A percentile compares a stretch with the other conserved stretches of the same genome.
Conservation (phyloP, 2,329 filamentous ascomycete species). For the Venturia nashicola region DNA sequence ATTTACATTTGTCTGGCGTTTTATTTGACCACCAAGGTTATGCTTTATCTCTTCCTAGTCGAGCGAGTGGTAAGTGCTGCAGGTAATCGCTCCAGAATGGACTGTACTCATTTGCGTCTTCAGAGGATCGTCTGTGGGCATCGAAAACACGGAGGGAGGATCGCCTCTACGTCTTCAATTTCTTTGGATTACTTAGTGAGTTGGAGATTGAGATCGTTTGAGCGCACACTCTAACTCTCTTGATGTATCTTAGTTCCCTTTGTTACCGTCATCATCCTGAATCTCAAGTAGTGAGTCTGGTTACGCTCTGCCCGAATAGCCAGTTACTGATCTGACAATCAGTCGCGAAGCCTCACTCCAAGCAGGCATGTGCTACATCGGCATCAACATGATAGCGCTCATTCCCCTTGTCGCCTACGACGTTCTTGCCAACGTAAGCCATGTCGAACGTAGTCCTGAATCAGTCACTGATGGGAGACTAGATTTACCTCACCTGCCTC, state of each 20-base stretch:
- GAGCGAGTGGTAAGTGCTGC: slow-evolving; percentile 43
- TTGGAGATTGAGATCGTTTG: background rate
- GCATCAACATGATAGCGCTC: slow-evolving; percentile 46
- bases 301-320: background rate
- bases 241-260: background rate
- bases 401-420: slow-evolving; percentile 51
- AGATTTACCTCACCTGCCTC: background rate
- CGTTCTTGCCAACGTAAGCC: slow-evolving; percentile 40
- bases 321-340: background rate
- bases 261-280: background rate
- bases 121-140: slow-evolving; percentile 32
- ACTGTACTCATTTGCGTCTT: slow-evolving; percentile 14
- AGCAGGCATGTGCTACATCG: slow-evolving; percentile 41
- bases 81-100: slow-evolving; percentile 20
- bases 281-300: background rate
- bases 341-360: slow-evolving; percentile 17
- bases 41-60: slow-evolving; percentile 53
- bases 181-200: slow-evolving; percentile 38
- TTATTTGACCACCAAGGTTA: slow-evolving; percentile 52
- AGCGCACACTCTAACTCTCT: background rate
- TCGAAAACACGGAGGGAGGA: slow-evolving; percentile 38
- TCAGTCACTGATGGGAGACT: background rate
- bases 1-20: slow-evolving; percentile 30
- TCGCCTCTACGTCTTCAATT: slow-evolving; percentile 49
- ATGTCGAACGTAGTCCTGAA: background rate